These are phyloP conservation scores for Tricholoma hemisulphureum DNA, from an alignment of 768 basidiomycete genomes.

Conservation along the genomic window DNA sequence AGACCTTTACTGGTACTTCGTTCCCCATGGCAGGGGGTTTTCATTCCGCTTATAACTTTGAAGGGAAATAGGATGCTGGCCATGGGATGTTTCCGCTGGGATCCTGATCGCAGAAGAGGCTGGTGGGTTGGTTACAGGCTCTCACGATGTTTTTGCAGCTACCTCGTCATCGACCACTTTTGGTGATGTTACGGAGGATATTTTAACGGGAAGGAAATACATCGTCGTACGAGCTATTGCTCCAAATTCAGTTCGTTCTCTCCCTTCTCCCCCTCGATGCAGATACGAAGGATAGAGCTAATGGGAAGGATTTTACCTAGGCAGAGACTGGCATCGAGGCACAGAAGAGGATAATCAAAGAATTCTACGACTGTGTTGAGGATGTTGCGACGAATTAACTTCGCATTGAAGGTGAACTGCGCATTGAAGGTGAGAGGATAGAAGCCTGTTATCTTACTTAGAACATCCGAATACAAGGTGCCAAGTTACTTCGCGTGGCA, in stretches of 20 bases:
- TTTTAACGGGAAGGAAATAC: conserved; percentile 79
- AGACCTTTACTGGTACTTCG: conserved; percentile 79
- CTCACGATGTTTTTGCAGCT: conserved; percentile 45
- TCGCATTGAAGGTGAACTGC: not conserved
- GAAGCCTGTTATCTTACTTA: not conserved
- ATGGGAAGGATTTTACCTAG: conserved; percentile 22
- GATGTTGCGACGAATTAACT: conserved; percentile 59
- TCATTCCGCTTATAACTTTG: not conserved
- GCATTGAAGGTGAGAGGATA: not conserved
- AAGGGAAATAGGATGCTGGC: conserved; percentile 81
- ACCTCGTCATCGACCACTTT: conserved; percentile 39
- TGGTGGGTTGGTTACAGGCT: conserved; percentile 77
- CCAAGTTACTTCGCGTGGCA: too few relatives aligned
- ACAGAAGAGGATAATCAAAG: conserved; percentile 77
- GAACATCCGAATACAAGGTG: too few relatives aligned
- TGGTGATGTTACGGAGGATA: conserved; percentile 64
- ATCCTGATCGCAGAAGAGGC: conserved; percentile 90
- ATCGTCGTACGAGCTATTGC: conserved; percentile 72
- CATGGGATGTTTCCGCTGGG: conserved; percentile 93
- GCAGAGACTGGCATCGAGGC: conserved; percentile 65
- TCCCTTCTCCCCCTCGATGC: too few relatives aligned
- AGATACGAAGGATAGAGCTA: not conserved
- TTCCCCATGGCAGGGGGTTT: conserved; percentile 2
- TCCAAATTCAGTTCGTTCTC: conserved; percentile 46
- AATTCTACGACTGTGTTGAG: conserved; percentile 82